Evolutionary conservation across 1,284 basidiomycete genomes (phyloP), one percentile per base, ranked within the genome.

Genomic region (Sphaerobolus stellatus): DNA sequence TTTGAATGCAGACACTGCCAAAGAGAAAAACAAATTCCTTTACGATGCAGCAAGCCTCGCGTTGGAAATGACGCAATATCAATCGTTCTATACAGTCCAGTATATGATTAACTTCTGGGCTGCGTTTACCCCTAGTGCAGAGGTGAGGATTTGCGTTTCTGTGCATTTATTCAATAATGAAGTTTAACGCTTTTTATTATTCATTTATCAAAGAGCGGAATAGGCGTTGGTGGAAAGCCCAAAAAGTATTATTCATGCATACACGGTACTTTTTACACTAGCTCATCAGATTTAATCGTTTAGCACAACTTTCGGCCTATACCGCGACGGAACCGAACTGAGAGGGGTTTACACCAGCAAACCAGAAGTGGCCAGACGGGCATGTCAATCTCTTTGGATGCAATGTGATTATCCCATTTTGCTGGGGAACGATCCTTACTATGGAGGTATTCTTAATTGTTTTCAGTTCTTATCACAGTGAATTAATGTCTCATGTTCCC

Each of bases 101-200:
- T 86, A 88, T 14, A 70, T 93, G 31, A 69, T 93, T 56, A 93
- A 93, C 64, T 86, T 93, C 60, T 93, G 87, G 86, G 90, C 83
- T 1, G 86, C 88, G 0, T 93, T 90, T 62, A 76, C 84, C 6
- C 84, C 89, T 1, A 89, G 87, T 64, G 77, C 76, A 56, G 83
- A 89, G 76, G 87, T 84, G 46, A 24, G 61, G 55, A 41, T 40
- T n/a, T n/a, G n/a, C n/a, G n/a, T n/a, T 28, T 57, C 25, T 47
- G 16, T 44, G 11, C 48, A 6, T 29, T 22, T 18, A 29, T 56
- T 58, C 13, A 57, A 41, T 31, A 38, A 36, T 38, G 25, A n/a
- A 36, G 40, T n/a, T 24, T 22, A 28, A 53, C 44, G 6, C 14
- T 24, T 49, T 30, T 34, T 31, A 20, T 27, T 24, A 28, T 54